These are phyloP conservation scores for Pichia sp. DNA, from an alignment of 1,139 yeast genomes.

Conservation along the genomic window DNA sequence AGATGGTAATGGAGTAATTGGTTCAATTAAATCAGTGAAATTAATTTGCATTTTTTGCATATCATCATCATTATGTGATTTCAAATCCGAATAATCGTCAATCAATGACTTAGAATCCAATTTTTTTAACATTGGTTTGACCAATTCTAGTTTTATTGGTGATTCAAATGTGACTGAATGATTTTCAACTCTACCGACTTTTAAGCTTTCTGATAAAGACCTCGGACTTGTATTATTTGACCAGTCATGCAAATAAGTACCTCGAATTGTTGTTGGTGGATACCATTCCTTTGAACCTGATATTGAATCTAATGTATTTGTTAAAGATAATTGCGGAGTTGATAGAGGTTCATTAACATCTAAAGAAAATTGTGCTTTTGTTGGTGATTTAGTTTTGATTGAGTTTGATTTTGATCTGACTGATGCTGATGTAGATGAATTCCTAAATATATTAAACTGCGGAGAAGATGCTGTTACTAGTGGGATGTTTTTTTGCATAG, in stretches of 20 bases:
- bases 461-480: constrained; percentile 2
- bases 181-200: constrained; percentile 11
- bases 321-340: constrained; percentile 2
- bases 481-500: not conserved
- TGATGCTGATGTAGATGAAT: not conserved
- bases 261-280: constrained; percentile 11
- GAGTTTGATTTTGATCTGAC: not conserved
- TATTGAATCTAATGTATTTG: not conserved
- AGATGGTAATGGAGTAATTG: constrained; percentile 11
- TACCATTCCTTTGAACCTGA: constrained; percentile 6
- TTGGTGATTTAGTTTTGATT: constrained; percentile 1
- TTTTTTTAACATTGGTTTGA: not conserved
- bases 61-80: not conserved
- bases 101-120: not conserved
- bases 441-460: constrained; percentile 1
- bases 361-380: not conserved
- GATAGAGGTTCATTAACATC: not conserved
- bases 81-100: not conserved
- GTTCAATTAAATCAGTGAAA: not conserved
- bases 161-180: not conserved
- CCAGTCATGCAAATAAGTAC: constrained; percentile 14
- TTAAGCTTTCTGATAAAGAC: constrained; percentile 11
- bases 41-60: not conserved
- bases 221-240: constrained; percentile 11
- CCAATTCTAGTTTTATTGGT: not conserved